phyloP scores from a whole-genome alignment of 768 basidiomycete species.

The Rubroboletus satanas region DNA sequence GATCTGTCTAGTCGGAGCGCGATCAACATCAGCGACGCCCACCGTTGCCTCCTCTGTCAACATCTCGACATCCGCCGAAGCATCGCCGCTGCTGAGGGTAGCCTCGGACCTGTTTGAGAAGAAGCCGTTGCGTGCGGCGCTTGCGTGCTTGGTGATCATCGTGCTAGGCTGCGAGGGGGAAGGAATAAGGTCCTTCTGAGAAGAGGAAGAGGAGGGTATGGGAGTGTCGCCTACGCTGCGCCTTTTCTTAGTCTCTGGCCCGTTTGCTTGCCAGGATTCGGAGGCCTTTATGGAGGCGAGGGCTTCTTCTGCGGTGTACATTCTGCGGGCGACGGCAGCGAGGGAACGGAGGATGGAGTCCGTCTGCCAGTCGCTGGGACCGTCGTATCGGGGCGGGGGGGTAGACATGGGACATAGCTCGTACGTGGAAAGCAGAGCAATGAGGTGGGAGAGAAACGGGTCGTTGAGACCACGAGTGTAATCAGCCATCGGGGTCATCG shows the following conservation, averaged over 20 bases:
- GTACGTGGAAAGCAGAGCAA: conserved; percentile 56
- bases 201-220: conserved; percentile 28
- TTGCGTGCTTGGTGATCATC: conserved; percentile 16
- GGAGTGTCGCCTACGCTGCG: conserved; percentile 38
- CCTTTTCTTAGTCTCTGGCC: conserved; percentile 45
- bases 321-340: conserved; percentile 46
- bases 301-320: conserved; percentile 53
- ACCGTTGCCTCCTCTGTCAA: conserved; percentile 22
- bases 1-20: conserved; percentile 21
- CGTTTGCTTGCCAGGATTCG: conserved; percentile 31
- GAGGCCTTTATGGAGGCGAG: conserved; percentile 39
- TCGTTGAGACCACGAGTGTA: conserved; percentile 22
- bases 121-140: conserved; percentile 13
- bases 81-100: conserved; percentile 9
- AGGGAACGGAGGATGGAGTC: conserved; percentile 54
- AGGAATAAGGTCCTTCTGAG: conserved; percentile 25
- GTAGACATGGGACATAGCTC: conserved; percentile 49
- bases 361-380: conserved; percentile 55
- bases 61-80: conserved; percentile 29
- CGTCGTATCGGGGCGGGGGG: conserved; percentile 53
- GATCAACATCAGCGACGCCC: conserved; percentile 26
- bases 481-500: conserved; percentile 35
- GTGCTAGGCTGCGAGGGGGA: conserved; percentile 26
- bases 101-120: conserved; percentile 26
- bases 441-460: conserved; percentile 51